Conservation (phyloP, 2,329 filamentous ascomycete species). For the Aspergillus sp. region DNA sequence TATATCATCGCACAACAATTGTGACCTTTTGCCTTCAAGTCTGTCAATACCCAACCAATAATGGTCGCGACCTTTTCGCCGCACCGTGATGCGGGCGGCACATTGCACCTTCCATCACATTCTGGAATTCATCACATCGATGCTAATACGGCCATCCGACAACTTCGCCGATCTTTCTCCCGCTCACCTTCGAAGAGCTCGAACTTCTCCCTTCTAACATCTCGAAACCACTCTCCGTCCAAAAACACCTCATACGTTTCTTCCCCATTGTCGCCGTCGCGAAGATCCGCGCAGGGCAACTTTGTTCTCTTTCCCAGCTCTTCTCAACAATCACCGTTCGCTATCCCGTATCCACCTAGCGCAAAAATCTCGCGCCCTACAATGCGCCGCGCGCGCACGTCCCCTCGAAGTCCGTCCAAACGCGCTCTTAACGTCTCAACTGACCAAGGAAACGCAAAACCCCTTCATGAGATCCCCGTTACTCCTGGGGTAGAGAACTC, state of each 20-base stretch:
- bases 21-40: neutral
- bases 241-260: slow-evolving; percentile 49
- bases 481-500: slow-evolving; percentile 49
- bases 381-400: slow-evolving; percentile 58
- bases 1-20: neutral
- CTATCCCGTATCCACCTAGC: slow-evolving; percentile 65
- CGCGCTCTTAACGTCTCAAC: slow-evolving; percentile 69
- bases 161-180: slow-evolving; percentile 82
- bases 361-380: slow-evolving; percentile 57
- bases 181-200: slow-evolving; percentile 84
- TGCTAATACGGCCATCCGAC: slow-evolving; percentile 76
- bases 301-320: slow-evolving; percentile 50
- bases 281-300: slow-evolving; percentile 54
- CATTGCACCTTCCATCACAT: slow-evolving; percentile 82
- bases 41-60: neutral
- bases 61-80: slow-evolving; percentile 52
- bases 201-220: slow-evolving; percentile 64
- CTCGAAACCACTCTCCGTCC: slow-evolving; percentile 52
- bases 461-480: slow-evolving; percentile 49
- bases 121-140: slow-evolving; percentile 81
- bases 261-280: slow-evolving; percentile 60
- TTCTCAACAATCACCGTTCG: slow-evolving; percentile 53
- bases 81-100: slow-evolving; percentile 63
- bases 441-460: slow-evolving; percentile 69
- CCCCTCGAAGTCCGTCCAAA: slow-evolving; percentile 78